Percentiles rank a stretch among this genome's conserved stretches.
These are phyloP conservation scores for Blastosporella zonata DNA, from an alignment of 1,284 basidiomycete genomes.

Conservation along the genomic window DNA sequence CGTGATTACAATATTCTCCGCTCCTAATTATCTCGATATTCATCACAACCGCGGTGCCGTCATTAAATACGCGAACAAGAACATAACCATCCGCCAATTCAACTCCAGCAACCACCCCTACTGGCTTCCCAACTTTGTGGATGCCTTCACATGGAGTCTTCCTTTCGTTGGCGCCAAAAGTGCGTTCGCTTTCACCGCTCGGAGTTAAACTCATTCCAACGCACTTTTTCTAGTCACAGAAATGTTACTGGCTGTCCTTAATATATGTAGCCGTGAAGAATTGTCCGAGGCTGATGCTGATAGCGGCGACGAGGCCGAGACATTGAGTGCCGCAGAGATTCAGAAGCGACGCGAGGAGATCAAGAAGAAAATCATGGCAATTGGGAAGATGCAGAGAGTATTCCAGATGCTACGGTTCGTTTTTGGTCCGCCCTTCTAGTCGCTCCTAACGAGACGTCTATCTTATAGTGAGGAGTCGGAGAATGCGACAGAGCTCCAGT, in stretches of 20 bases:
- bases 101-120: slow-evolving; percentile 92
- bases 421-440: neutral
- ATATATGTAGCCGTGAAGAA: slow-evolving; percentile 94
- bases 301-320: slow-evolving; percentile 37
- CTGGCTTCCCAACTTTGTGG: slow-evolving; percentile 98
- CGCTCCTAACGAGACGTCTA: neutral
- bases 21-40: slow-evolving; percentile 94
- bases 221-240: slow-evolving; percentile 71
- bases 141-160: slow-evolving; percentile 98
- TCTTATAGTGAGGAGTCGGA: slow-evolving; percentile 85
- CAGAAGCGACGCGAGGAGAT: slow-evolving; percentile 69
- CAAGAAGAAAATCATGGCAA: slow-evolving; percentile 92
- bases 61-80: slow-evolving; percentile 97
- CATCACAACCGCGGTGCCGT: slow-evolving; percentile 97
- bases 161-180: slow-evolving; percentile 99
- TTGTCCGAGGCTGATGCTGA: slow-evolving; percentile 68
- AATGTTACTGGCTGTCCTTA: slow-evolving; percentile 94
- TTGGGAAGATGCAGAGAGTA: slow-evolving; percentile 90
- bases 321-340: slow-evolving; percentile 36
- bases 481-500: slow-evolving; percentile 85
- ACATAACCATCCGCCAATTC: slow-evolving; percentile 97
- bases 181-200: slow-evolving; percentile 36
- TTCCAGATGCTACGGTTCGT: slow-evolving; percentile 84
- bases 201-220: slow-evolving; percentile 4
- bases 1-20: slow-evolving; percentile 96